Percentiles rank a stretch among this genome's conserved stretches.
Conservation (phyloP, 1,284 basidiomycete genomes). For the Ceraceosorus guamensis region DNA sequence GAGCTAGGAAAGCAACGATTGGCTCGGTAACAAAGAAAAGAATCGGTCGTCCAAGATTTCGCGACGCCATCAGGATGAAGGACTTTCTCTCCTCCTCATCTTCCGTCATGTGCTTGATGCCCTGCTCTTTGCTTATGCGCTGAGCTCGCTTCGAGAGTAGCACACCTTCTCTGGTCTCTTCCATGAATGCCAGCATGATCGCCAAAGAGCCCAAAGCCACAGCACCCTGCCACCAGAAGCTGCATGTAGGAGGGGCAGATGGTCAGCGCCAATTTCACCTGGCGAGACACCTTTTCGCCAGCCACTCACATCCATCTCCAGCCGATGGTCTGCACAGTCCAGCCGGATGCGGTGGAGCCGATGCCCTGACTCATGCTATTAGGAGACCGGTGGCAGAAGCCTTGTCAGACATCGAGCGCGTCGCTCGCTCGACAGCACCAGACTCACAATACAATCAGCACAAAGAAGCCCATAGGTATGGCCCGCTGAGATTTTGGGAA, state of each 20-base stretch:
- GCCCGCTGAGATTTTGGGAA: constrained; percentile 1
- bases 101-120: background rate
- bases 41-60: background rate
- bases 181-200: background rate
- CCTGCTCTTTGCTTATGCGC: background rate
- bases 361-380: background rate
- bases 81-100: background rate
- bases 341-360: background rate
- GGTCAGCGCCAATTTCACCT: background rate
- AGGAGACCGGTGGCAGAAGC: background rate
- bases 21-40: constrained; percentile 6
- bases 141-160: background rate
- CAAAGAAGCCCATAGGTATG: background rate
- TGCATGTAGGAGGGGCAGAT: background rate
- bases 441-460: background rate
- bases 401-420: background rate
- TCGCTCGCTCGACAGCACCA: too few species aligned
- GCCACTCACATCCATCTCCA: constrained; percentile 1
- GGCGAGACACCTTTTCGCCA: background rate
- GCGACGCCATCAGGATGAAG: background rate
- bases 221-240: constrained; percentile 2
- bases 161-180: background rate
- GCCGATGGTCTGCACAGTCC: background rate
- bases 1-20: constrained; percentile 1
- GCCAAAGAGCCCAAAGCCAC: background rate